These are phyloP conservation scores for Phialophora verrucosa DNA, from an alignment of 2,329 filamentous ascomycete species.

Conservation along the genomic window DNA sequence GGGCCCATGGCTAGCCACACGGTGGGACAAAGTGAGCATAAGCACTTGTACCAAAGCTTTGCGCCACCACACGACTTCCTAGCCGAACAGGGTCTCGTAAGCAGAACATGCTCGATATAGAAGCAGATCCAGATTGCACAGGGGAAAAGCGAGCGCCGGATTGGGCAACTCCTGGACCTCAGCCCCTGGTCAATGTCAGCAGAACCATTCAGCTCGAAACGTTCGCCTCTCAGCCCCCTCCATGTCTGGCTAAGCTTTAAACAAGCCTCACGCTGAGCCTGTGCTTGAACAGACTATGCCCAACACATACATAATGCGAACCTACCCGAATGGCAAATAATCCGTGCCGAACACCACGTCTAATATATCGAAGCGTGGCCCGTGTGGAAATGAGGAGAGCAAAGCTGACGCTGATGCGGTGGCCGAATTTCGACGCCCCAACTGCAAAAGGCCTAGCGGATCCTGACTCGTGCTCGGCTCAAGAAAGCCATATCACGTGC, in stretches of 20 bases:
- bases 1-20: constrained; percentile 8
- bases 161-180: constrained; percentile 18
- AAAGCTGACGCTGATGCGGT: neutral
- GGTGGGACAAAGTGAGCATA: constrained; percentile 23
- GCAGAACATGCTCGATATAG: constrained; percentile 29
- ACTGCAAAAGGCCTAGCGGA: too few relatives aligned
- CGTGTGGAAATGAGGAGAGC: neutral
- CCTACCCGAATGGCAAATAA: neutral
- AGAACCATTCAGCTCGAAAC: constrained; percentile 18
- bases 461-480: neutral
- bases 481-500: neutral
- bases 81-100: constrained; percentile 23
- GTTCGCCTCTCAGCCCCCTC: constrained; percentile 5
- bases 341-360: neutral
- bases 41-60: constrained; percentile 32
- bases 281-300: neutral
- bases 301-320: neutral
- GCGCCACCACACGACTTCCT: constrained; percentile 1
- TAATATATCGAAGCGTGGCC: too few relatives aligned
- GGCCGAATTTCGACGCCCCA: constrained; percentile 5
- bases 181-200: constrained; percentile 25
- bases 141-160: constrained; percentile 8
- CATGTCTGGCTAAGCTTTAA: constrained; percentile 17
- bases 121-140: constrained; percentile 24
- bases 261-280: constrained; percentile 18